These are phyloP conservation scores for Jatropha podagrica DNA, from an alignment of 441 rosid species.

Conservation along the genomic window DNA sequence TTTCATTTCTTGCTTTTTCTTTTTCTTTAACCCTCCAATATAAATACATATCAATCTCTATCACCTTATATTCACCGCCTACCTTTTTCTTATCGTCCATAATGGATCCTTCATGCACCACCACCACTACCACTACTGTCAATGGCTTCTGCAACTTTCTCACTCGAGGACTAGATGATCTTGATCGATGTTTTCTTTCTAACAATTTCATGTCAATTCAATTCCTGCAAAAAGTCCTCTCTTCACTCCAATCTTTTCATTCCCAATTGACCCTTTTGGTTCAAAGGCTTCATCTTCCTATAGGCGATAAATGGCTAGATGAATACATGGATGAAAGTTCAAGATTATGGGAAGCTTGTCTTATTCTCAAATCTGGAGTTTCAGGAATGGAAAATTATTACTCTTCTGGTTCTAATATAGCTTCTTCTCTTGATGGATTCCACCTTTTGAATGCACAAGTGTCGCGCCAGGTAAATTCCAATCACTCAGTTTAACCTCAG, in stretches of 20 bases:
- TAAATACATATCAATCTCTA: slow-evolving; percentile 40
- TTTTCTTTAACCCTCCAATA: slow-evolving; percentile 23
- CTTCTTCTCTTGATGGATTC: slow-evolving; percentile 30
- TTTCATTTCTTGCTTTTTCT: not conserved
- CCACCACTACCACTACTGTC: slow-evolving; percentile 23
- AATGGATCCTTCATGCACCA: slow-evolving; percentile 41
- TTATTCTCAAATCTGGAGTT: slow-evolving; percentile 38
- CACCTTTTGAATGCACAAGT: slow-evolving; percentile 27
- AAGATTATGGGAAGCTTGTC: slow-evolving; percentile 53
- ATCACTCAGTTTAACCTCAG: not conserved
- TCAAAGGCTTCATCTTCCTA: slow-evolving; percentile 46
- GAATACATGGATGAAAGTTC: slow-evolving; percentile 62
- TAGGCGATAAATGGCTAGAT: slow-evolving; percentile 51
- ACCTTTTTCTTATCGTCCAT: not conserved
- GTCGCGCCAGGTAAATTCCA: slow-evolving; percentile 35
- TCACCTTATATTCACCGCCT: slow-evolving; percentile 26
- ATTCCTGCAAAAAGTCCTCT: slow-evolving; percentile 35
- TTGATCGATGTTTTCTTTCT: slow-evolving; percentile 29
- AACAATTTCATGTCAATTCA: slow-evolving; percentile 41
- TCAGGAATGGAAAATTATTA: slow-evolving; percentile 39
- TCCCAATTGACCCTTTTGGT: slow-evolving; percentile 40
- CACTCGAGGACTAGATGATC: slow-evolving; percentile 38
- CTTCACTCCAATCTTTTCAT: slow-evolving; percentile 39
- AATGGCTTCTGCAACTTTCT: slow-evolving; percentile 42
- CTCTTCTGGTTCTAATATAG: slow-evolving; percentile 29